Base-by-base conservation (phyloP, 179 eudicot genomes). In the Spergularia azorica region DNA sequence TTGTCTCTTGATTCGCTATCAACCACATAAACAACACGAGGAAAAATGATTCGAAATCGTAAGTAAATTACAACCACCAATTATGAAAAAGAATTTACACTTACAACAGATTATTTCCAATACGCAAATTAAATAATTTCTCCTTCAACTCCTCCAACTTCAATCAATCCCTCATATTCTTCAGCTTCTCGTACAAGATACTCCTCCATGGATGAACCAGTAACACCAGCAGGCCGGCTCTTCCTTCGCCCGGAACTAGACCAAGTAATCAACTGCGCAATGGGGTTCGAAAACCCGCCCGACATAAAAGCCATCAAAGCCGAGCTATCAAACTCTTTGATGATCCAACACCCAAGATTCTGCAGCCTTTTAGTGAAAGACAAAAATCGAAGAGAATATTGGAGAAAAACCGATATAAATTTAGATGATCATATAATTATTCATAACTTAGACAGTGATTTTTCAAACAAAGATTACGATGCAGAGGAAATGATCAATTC, bases 281-380 rank as follows among this genome's bases (percentile, higher is more conserved):
- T 91, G 20, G 91, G 88, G 65, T 48, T 64, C 57, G 43, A 77
- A 48, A n/a, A 80, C 76, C 86, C 86, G 0, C 55, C 90, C 51
- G 82, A 84, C 73, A 26, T 77, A 4, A 81, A 70, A 0, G 77
- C 86, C 20, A 3, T 91, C 5, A 86, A 60, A 65, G 13, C 82
- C 54, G 89, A 77, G 10, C 5, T 91, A 63, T 26, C 73, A 20
- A 61, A 68, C 60, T 91, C 91, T 9, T 36, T 73, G 17, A 55
- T 90, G 79, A 2, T 86, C 58, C 79, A 81, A 9, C 94, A 85
- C 83, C 97, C 97, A 5, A 82, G 96, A 39, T 93, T 89, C 83
- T 78, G 82, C 71, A 89, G 94, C 84, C 81, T 92, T 5, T 52
- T 89, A 66, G 81, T 91, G 46, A 20, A 54, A 0, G 84, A 86